A percentile compares a stretch with the other conserved stretches of the same genome.
Evolutionary conservation across 257 asterid genomes (phyloP).

Genomic region (Anisodus tanguticus): DNA sequence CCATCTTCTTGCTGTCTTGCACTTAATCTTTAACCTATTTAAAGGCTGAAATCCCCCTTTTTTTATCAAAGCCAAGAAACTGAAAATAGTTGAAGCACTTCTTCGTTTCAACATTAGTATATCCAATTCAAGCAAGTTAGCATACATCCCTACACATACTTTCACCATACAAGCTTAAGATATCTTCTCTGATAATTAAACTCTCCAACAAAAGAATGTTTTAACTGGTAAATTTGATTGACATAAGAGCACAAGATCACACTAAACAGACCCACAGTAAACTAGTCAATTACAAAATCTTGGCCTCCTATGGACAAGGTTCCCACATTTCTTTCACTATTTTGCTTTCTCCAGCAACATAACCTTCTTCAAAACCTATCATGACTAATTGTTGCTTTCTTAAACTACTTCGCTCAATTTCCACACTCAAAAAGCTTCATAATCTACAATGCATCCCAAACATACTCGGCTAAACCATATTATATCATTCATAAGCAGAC

Average conservation of each 20-base stretch:
- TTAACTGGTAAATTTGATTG: background rate
- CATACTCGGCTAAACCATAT: background rate
- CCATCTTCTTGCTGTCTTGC: background rate
- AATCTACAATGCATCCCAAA: conserved; percentile 29
- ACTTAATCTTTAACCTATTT: conserved; percentile 1
- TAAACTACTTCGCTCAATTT: background rate
- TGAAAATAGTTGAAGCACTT: background rate
- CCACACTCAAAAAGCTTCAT: background rate
- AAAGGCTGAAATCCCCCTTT: background rate
- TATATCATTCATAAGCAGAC: background rate
- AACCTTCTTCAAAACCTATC: background rate
- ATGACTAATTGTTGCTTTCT: background rate
- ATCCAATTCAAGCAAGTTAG: background rate
- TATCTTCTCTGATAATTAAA: background rate
- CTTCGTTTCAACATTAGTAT: background rate
- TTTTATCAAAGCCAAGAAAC: background rate
- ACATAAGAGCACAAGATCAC: conserved; percentile 4
- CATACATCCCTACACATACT: background rate
- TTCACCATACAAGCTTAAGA: background rate
- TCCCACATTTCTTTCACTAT: background rate
- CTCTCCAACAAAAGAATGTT: background rate
- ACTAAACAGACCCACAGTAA: background rate
- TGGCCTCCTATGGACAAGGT: background rate
- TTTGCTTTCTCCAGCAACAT: background rate
- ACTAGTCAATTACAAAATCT: background rate